Conservation (phyloP, 108 stramenopile genomes). For the Cyclotella atomus region DNA sequence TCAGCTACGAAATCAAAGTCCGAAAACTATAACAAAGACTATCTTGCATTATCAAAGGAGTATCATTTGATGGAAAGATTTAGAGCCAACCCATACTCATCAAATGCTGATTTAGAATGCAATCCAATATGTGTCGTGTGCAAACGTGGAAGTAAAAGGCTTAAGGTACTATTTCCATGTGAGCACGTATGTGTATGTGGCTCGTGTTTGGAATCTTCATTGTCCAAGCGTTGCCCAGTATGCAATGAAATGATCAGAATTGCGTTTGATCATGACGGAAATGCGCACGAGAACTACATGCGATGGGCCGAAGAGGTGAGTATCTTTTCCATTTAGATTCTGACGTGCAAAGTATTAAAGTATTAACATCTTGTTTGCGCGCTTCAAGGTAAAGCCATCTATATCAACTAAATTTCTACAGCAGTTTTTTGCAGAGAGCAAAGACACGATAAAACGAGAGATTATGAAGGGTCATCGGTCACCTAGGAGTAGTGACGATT, state of each 20-base stretch:
- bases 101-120: not conserved
- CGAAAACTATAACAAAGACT: conserved; percentile 22
- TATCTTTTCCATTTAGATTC: not conserved
- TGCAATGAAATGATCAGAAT: conserved; percentile 12
- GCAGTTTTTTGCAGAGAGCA: conserved; percentile 22
- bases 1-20: not conserved
- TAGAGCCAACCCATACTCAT: not conserved
- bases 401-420: conserved; percentile 21
- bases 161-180: conserved; percentile 32
- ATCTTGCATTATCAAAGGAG: conserved; percentile 13
- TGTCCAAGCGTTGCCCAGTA: conserved; percentile 24
- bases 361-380: conserved; percentile 7
- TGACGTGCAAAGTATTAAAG: no score
- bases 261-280: conserved; percentile 1
- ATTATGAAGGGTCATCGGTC: not conserved
- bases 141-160: not conserved
- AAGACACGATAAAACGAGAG: conserved; percentile 9
- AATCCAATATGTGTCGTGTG: conserved; percentile 15
- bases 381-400: conserved; percentile 29
- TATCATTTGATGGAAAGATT: conserved; percentile 26
- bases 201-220: not conserved
- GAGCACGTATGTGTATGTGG: conserved; percentile 29
- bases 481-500: not conserved
- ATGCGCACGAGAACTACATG: conserved; percentile 24
- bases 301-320: conserved; percentile 29